phyloP scores from a whole-genome alignment of 768 basidiomycete species.

The Amanita inopinata region DNA sequence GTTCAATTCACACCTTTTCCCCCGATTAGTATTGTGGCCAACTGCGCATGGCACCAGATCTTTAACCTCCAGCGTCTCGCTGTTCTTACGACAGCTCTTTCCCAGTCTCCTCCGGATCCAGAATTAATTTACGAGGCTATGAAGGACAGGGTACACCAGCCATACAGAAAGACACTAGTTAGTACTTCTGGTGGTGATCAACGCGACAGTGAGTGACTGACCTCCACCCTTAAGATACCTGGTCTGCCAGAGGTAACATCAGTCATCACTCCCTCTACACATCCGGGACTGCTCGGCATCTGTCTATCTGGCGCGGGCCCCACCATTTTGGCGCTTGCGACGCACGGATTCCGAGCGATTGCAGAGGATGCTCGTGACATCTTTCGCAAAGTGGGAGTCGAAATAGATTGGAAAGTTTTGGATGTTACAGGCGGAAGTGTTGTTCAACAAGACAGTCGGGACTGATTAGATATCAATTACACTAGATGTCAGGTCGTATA shows the following conservation, averaged over 20 bases:
- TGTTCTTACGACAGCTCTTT: conserved; percentile 90
- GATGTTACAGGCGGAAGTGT: conserved; percentile 44
- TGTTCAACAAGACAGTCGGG: conserved; percentile 17
- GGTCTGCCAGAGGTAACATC: conserved; percentile 91
- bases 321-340: conserved; percentile 93
- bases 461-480: not conserved
- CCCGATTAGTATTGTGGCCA: conserved; percentile 2
- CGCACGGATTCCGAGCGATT: conserved; percentile 72
- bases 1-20: conserved; percentile 19
- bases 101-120: conserved; percentile 84
- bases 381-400: conserved; percentile 60
- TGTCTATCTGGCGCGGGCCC: conserved; percentile 98
- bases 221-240: conserved; percentile 60
- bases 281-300: conserved; percentile 93
- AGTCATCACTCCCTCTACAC: conserved; percentile 75
- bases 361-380: conserved; percentile 72
- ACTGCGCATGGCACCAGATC: conserved; percentile 45
- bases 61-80: conserved; percentile 97
- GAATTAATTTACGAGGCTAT: conserved; percentile 98
- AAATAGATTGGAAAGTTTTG: conserved; percentile 87
- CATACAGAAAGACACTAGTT: conserved; percentile 83
- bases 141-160: conserved; percentile 98
- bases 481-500: conserved; percentile 10
- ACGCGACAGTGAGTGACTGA: not conserved
- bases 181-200: conserved; percentile 18